Percentiles rank a stretch among this genome's conserved stretches.
These are phyloP conservation scores for Nakazawaea holstii DNA, from an alignment of 805 yeast genomes.

Conservation along the genomic window DNA sequence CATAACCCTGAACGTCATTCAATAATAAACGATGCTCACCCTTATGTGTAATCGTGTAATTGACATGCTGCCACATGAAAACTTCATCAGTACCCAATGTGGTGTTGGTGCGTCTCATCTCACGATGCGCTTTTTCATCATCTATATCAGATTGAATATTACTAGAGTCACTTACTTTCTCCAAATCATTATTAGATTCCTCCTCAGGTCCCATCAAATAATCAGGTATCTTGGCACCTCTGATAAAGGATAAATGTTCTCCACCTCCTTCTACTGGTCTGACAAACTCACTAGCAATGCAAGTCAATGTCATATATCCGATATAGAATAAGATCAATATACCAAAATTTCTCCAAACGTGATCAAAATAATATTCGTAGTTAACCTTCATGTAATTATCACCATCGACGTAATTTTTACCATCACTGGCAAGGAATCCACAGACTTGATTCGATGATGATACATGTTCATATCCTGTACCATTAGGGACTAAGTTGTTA, in stretches of 20 bases:
- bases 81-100: constrained; percentile 37
- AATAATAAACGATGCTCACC: constrained; percentile 35
- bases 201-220: neutral
- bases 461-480: constrained; percentile 45
- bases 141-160: neutral
- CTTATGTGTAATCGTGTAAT: constrained; percentile 48
- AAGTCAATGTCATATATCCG: constrained; percentile 21
- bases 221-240: constrained; percentile 29
- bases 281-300: constrained; percentile 21
- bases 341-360: constrained; percentile 45
- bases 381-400: constrained; percentile 28
- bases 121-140: neutral
- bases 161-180: neutral
- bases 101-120: neutral
- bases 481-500: constrained; percentile 44
- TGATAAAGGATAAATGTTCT: constrained; percentile 34
- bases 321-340: constrained; percentile 41
- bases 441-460: constrained; percentile 40
- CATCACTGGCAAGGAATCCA: constrained; percentile 46
- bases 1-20: constrained; percentile 38
- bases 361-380: constrained; percentile 30
- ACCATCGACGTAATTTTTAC: constrained; percentile 52
- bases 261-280: constrained; percentile 20
- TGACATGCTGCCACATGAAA: constrained; percentile 59
- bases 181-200: neutral